Evolutionary conservation across 495 filamentous ascomycete genomes (phyloP).

Genomic region (Aspergillus coremiiformis): DNA sequence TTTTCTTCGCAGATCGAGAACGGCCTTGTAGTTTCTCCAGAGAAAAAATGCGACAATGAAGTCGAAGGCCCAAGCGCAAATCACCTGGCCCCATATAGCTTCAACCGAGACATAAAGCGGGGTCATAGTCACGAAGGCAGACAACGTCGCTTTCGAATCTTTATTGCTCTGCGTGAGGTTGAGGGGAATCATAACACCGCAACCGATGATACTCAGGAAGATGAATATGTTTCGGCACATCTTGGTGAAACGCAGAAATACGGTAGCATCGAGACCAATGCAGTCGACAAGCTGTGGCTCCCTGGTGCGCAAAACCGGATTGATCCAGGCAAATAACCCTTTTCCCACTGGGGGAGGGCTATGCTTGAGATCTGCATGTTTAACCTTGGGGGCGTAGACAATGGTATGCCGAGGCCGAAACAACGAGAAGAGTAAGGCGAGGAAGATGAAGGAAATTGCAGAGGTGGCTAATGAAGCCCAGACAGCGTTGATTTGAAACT

Average conservation of each 20-base stretch:
- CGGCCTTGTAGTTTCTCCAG: conserved; percentile 80
- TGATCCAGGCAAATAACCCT: conserved; percentile 77
- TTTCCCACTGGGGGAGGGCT: conserved; percentile 85
- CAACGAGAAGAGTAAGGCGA: conserved; percentile 76
- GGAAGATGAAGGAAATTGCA: conserved; percentile 60
- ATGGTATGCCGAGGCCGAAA: conserved; percentile 82
- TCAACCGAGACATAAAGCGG: conserved; percentile 40
- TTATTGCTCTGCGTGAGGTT: conserved; percentile 53
- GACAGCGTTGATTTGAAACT: conserved; percentile 60
- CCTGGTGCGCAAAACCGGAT: conserved; percentile 64
- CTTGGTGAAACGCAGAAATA: conserved; percentile 80
- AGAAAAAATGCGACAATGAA: conserved; percentile 69
- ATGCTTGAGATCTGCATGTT: conserved; percentile 87
- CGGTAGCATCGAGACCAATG: conserved; percentile 80
- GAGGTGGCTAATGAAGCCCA: conserved; percentile 78
- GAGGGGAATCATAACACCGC: conserved; percentile 73
- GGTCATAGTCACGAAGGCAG: conserved; percentile 46
- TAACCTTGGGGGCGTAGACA: conserved; percentile 91
- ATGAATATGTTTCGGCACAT: conserved; percentile 93
- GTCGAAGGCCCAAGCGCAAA: conserved; percentile 72
- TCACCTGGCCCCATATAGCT: conserved; percentile 71
- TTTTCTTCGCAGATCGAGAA: conserved; percentile 59
- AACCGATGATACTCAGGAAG: conserved; percentile 63
- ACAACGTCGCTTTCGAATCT: conserved; percentile 14
- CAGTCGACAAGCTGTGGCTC: conserved; percentile 69